Percentiles rank a stretch among this genome's conserved stretches.
These are phyloP conservation scores for Xylariaceae sp. DNA, from an alignment of 2,329 filamentous ascomycete species.

Conservation along the genomic window DNA sequence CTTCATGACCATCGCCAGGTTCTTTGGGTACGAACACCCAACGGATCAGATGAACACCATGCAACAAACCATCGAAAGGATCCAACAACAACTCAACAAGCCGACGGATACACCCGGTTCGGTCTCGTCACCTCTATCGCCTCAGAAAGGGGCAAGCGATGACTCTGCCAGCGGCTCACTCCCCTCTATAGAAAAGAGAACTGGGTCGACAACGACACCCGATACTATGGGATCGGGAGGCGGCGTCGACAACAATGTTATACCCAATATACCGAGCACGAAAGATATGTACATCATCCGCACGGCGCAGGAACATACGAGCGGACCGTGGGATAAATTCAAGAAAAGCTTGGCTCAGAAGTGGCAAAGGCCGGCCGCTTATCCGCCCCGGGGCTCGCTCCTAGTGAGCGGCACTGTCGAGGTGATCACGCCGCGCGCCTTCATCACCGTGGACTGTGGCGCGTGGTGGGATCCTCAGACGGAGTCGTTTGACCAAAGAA, in stretches of 20 bases:
- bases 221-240: conserved; percentile 17
- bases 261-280: conserved; percentile 18
- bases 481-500: conserved; percentile 37
- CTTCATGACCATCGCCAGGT: conserved; percentile 38
- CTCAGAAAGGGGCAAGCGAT: conserved; percentile 20
- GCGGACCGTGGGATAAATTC: conserved; percentile 32
- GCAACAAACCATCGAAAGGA: conserved; percentile 31
- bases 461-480: conserved; percentile 54
- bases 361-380: conserved; percentile 41
- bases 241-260: conserved; percentile 9
- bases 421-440: conserved; percentile 41
- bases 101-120: conserved; percentile 15
- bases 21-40: conserved; percentile 41
- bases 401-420: conserved; percentile 51
- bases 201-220: conserved; percentile 20
- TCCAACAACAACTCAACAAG: conserved; percentile 28
- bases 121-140: conserved; percentile 11
- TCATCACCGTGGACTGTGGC: conserved; percentile 46
- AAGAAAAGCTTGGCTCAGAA: conserved; percentile 37
- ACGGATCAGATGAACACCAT: conserved; percentile 17
- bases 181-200: conserved; percentile 19
- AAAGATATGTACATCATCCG: conserved; percentile 32
- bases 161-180: conserved; percentile 23
- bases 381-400: conserved; percentile 48
- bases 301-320: conserved; percentile 25